These are phyloP conservation scores for Cladosporium cucumerinum DNA, from an alignment of 2,329 filamentous ascomycete genomes.

Conservation along the genomic window DNA sequence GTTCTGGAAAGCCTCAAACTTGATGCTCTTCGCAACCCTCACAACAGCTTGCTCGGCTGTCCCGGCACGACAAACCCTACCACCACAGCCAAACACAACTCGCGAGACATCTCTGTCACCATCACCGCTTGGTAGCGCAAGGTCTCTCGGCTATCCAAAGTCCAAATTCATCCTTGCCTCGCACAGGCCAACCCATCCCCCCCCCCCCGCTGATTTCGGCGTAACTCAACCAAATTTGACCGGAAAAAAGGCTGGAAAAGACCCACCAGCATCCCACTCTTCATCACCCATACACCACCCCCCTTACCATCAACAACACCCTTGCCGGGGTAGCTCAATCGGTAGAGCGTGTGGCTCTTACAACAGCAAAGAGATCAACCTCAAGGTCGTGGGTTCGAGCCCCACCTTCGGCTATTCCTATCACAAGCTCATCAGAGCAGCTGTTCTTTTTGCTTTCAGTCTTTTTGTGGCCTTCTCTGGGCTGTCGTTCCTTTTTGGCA, in stretches of 20 bases:
- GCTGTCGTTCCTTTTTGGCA: background rate
- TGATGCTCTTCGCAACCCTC: background rate
- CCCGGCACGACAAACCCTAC: background rate
- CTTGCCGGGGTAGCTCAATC: constrained; percentile 50
- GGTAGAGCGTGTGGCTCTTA: constrained; percentile 54
- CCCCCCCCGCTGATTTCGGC: background rate
- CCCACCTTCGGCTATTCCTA: constrained; percentile 8
- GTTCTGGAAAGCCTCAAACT: background rate
- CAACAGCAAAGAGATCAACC: constrained; percentile 5
- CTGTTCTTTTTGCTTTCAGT: background rate
- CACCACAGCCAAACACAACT: background rate
- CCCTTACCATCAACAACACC: constrained; percentile 1
- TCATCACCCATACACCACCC: background rate
- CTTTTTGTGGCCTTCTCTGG: background rate
- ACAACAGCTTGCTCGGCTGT: background rate
- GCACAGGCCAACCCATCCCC: background rate
- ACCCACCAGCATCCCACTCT: background rate
- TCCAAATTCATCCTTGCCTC: background rate
- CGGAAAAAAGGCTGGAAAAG: background rate
- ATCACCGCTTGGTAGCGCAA: background rate
- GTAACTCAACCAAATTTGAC: background rate
- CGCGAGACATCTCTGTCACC: background rate
- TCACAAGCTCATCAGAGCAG: background rate
- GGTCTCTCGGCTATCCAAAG: background rate
- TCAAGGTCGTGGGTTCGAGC: constrained; percentile 8